Percentiles rank a stretch among this genome's conserved stretches.
Conservation (phyloP, 495 filamentous ascomycete genomes). For the Hyphodiscus hymeniophilus region DNA sequence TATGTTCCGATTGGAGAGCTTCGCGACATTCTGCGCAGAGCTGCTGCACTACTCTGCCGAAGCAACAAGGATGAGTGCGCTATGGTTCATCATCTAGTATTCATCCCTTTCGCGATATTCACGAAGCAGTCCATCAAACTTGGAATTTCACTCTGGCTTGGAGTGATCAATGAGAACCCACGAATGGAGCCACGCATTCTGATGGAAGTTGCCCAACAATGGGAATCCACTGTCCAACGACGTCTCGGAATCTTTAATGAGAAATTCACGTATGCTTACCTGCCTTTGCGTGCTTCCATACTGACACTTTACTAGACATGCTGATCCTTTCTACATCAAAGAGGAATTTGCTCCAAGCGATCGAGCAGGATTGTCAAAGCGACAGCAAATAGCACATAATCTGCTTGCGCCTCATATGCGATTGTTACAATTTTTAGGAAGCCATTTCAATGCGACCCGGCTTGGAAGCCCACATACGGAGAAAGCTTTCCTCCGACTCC, state of each 20-base stretch:
- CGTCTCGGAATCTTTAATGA: conserved; percentile 74
- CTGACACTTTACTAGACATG: conserved; percentile 45
- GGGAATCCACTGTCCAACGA: conserved; percentile 72
- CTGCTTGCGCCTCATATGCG: conserved; percentile 78
- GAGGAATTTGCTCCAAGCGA: conserved; percentile 92
- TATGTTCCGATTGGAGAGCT: conserved; percentile 65
- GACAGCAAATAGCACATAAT: conserved; percentile 69
- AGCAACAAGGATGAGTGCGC: conserved; percentile 61
- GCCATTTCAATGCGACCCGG: conserved; percentile 86
- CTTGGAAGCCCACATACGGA: conserved; percentile 73
- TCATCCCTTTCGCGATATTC: conserved; percentile 85
- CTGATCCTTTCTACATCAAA: conserved; percentile 81
- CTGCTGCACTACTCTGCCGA: conserved; percentile 77
- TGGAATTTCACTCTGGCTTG: conserved; percentile 91
- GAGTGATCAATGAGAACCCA: conserved; percentile 94
- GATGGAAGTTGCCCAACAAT: conserved; percentile 73
- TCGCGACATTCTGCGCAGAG: conserved; percentile 69
- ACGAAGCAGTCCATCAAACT: conserved; percentile 92
- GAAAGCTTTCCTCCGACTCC: conserved; percentile 67
- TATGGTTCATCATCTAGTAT: conserved; percentile 77
- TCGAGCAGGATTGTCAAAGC: conserved; percentile 60
- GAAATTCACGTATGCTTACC: conserved; percentile 40
- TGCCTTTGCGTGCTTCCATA: background rate
- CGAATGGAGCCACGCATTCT: conserved; percentile 75
- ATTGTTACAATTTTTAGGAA: conserved; percentile 80